Conservation (phyloP, 352 stramenopile genomes). For the Pythium dissotocum region DNA sequence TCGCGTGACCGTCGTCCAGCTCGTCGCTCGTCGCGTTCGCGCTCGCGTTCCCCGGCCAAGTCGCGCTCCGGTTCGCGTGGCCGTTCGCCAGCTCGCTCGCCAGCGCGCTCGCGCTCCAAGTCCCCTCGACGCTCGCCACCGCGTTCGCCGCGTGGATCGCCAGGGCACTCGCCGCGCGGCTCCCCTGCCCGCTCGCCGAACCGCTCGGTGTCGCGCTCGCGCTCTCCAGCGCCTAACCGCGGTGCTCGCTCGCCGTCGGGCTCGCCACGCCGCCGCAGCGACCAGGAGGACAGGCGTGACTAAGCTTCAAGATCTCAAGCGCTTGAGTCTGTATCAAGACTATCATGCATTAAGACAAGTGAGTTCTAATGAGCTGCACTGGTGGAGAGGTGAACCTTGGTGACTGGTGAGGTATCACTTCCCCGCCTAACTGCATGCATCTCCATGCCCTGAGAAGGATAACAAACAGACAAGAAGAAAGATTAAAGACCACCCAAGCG, state of each 20-base stretch:
- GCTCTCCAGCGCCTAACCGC: conserved; percentile 32
- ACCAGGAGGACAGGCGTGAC: conserved; percentile 38
- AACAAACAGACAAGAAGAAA: conserved; percentile 2
- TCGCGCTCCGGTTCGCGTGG: conserved; percentile 47
- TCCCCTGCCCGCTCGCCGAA: conserved; percentile 45
- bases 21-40: conserved; percentile 25
- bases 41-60: conserved; percentile 44
- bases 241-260: conserved; percentile 56
- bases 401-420: background rate
- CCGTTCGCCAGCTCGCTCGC: conserved; percentile 18
- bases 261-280: conserved; percentile 41
- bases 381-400: background rate
- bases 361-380: background rate
- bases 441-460: background rate
- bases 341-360: background rate
- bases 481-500: conserved; percentile 3
- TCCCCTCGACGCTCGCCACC: background rate
- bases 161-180: conserved; percentile 28
- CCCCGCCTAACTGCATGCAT: background rate
- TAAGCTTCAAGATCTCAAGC: conserved; percentile 15
- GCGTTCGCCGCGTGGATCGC: conserved; percentile 28
- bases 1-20: conserved; percentile 36
- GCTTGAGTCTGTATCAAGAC: background rate
- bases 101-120: background rate
- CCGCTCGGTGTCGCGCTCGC: conserved; percentile 41